phyloP scores from a whole-genome alignment of 352 stramenopile genomes.

The Blastocystis sp. region DNA sequence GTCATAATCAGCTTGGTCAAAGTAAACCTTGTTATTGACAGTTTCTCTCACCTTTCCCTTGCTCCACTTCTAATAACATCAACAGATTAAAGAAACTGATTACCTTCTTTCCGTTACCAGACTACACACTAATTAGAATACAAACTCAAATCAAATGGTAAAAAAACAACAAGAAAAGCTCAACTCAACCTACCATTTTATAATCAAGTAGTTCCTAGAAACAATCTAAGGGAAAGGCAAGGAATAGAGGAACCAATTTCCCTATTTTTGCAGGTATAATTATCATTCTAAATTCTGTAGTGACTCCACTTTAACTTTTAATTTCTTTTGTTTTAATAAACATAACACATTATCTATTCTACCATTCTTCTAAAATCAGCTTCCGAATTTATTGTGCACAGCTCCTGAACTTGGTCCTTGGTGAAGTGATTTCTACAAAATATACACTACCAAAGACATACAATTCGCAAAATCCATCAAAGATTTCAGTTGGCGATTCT shows the following conservation, averaged over 20 bases:
- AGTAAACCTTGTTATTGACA: conserved; percentile 62
- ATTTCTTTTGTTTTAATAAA: background rate
- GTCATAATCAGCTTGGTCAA: conserved; percentile 53
- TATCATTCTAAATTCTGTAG: background rate
- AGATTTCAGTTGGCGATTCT: background rate
- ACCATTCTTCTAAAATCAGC: background rate
- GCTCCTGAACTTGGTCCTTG: background rate
- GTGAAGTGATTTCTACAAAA: background rate
- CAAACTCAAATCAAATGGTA: background rate
- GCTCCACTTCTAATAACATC: conserved; percentile 42
- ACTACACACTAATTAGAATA: conserved; percentile 5
- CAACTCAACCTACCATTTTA: conserved; percentile 47
- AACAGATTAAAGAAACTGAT: background rate
- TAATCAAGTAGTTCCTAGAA: conserved; percentile 45
- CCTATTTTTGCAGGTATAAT: background rate
- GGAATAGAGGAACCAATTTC: background rate
- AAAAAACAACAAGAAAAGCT: background rate
- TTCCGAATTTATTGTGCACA: background rate
- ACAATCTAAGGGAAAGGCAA: conserved; percentile 25
- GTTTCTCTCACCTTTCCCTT: conserved; percentile 63
- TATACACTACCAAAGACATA: background rate
- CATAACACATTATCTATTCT: background rate
- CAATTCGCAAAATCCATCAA: background rate
- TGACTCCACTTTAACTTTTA: background rate
- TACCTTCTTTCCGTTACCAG: conserved; percentile 58